Evolutionary conservation across 345 rosid genomes (phyloP), one percentile per base, ranked within the genome.

Genomic region (Eucalyptus coolabah): DNA sequence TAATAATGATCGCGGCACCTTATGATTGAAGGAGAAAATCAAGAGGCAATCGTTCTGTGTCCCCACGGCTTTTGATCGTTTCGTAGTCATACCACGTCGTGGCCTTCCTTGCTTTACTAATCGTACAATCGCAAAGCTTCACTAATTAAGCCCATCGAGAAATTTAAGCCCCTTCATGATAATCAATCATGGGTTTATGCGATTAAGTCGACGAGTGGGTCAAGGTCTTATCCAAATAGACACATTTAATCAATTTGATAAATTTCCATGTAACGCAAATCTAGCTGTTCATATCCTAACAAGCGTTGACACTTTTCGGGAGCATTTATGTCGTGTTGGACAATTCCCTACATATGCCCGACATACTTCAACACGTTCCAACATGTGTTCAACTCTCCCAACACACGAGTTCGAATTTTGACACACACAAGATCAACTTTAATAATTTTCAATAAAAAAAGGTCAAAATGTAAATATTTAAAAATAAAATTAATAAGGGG

Each of bases 231-330:
- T 53, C 26, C 59, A 53, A 8, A 21, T 53, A 19, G 59, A 53
- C 59, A 53, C 26, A 4, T 21, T 53, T 53, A 53, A 53, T 53
- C 5, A 53, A 53, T 53, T 53, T 53, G 24, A 53, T 53, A 4
- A 53, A 19, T 53, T 53, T 53, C 0, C 59, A 8, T 53, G 59
- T 2, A 53, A 53, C 2, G 5, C 59, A 53, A 53, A 19, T 53
- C 26, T 53, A 53, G 11, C 0, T 21, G 5, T 21, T 19, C 59
- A 3, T 53, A 21, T 53, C 5, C 2, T 53, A 21, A 8, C 0
- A 53, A 53, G 5, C 2, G 8, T 53, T 0, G 5, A 53, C 26
- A 53, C 11, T 21, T 53, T 53, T 53, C 10, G 0, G 2, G 26
- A 19, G 11, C 9, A 0, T 53, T 51, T 19, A 4, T 19, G 5